Evolutionary conservation across 2,329 filamentous ascomycete genomes (phyloP), one percentile per base, ranked within the genome.

Genomic region (Cadophora gregata): DNA sequence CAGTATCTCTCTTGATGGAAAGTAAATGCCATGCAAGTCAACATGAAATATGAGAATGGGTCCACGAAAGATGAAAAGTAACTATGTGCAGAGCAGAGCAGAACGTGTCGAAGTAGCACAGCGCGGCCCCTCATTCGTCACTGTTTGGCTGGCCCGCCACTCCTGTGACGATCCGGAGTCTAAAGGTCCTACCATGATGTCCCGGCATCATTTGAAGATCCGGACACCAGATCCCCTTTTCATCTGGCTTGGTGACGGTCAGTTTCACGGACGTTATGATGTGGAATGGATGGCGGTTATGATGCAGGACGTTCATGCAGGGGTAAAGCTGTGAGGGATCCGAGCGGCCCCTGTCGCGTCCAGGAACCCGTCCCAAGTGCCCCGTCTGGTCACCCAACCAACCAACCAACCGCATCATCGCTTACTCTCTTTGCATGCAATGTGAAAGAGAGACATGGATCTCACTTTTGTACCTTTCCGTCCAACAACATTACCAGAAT

Each of bases 271-370:
- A 7, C 19, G n/a, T 24, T 38, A n/a, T 38, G 33, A 58, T 58
- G 33, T 2, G 29, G 19, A 38, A n/a, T 25, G 55, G 42, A 21
- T 47, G 42, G 19, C 42, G 33, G 21, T 42, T 25, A 33, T 27
- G 33, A 58, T 60, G 58, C 38, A 60, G 58, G 38, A 48, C 3
- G 10, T 36, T 58, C 31, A 58, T 58, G 55, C 55, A 58, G 55
- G 55, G 55, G 55, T 42, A 42, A 38, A 25, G 21, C 25, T 2
- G n/a, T 33, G 6, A 10, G 55, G 42, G 55, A n/a, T 16, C 21
- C 31, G 55, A 38, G 55, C 31, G 31, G 33, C n/a, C 53, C 55
- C 55, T 58, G 55, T 56, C 53, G 53, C 53, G 53, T 42, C 55
- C n/a, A 42, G 55, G 33, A 58, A 58, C 53, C 29, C 53, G 19